Percentiles rank a stretch among this genome's conserved stretches.
phyloP scores from a whole-genome alignment of 176 grass and related monocot genomes.

The Avena eriantha region DNA sequence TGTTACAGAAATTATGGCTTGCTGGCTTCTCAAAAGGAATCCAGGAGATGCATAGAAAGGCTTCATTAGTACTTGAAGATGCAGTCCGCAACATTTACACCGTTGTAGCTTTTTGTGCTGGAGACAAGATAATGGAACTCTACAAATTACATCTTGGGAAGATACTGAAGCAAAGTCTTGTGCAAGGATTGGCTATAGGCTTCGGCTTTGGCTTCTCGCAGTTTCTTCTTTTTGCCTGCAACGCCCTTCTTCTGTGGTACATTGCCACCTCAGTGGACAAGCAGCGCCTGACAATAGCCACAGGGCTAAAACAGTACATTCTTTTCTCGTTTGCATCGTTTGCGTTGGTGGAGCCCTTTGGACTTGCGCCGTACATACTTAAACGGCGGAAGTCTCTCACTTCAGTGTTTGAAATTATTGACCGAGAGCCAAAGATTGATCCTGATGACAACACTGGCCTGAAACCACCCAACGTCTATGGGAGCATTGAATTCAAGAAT shows the following conservation, averaged over 20 bases:
- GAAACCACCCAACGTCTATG: conserved; percentile 98
- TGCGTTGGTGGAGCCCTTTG: conserved; percentile 97
- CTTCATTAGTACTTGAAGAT: conserved; percentile 98
- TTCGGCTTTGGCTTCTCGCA: conserved; percentile 97
- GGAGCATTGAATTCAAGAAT: conserved; percentile 98
- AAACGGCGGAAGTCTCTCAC: conserved; percentile 89
- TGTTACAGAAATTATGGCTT: conserved; percentile 97
- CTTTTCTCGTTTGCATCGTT: conserved; percentile 97
- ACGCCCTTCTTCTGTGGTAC: conserved; percentile 96
- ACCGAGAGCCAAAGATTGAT: conserved; percentile 93
- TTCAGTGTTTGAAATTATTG: conserved; percentile 99
- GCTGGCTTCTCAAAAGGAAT: conserved; percentile 99
- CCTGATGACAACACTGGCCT: conserved; percentile 94
- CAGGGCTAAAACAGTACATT: conserved; percentile 94
- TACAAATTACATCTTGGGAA: conserved; percentile 87
- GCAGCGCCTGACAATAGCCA: conserved; percentile 68
- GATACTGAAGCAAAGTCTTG: conserved; percentile 89
- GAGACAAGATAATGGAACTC: conserved; percentile 96
- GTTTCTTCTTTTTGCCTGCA: conserved; percentile 98
- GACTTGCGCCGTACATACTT: conserved; percentile 97
- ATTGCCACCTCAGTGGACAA: conserved; percentile 82
- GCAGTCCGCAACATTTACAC: conserved; percentile 99
- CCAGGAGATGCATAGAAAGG: conserved; percentile 99
- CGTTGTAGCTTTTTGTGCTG: conserved; percentile 97
- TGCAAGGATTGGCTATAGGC: conserved; percentile 90